phyloP scores from a whole-genome alignment of 768 basidiomycete genomes.

The Lentinula sp. region DNA sequence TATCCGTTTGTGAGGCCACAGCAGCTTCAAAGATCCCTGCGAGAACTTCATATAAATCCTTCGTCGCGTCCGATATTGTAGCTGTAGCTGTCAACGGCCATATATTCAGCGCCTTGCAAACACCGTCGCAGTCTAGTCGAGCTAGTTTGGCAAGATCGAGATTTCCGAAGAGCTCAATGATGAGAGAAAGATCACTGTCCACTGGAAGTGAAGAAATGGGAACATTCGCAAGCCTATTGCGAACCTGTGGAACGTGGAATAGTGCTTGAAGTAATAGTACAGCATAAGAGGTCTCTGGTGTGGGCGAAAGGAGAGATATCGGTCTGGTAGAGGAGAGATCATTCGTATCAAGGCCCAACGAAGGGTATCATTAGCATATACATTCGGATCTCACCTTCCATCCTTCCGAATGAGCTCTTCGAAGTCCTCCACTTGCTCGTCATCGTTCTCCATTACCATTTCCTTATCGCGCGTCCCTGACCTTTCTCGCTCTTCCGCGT shows the following conservation, averaged over 20 bases:
- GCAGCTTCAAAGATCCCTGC: not conserved
- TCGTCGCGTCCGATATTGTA: not conserved
- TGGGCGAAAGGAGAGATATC: not conserved
- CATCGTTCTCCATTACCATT: too few relatives aligned
- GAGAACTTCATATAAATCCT: not conserved
- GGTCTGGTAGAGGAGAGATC: not conserved
- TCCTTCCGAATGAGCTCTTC: not conserved
- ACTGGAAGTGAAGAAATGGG: not conserved
- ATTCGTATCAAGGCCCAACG: not conserved
- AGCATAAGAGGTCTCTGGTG: not conserved
- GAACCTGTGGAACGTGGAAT: conserved; percentile 2
- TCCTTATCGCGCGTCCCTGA: not conserved
- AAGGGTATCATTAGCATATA: not conserved
- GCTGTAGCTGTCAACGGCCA: not conserved
- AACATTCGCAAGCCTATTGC: not conserved
- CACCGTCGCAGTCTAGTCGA: not conserved
- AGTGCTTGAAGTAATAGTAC: conserved; percentile 1
- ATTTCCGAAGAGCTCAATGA: not conserved
- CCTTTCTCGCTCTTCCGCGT: too few relatives aligned
- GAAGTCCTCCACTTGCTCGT: not conserved
- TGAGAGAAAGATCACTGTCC: not conserved
- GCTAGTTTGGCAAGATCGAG: not conserved
- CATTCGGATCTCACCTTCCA: not conserved
- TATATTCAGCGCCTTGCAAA: not conserved
- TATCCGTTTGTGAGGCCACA: not conserved